Evolutionary conservation across 2,329 filamentous ascomycete genomes (phyloP).

Genomic region (Fusarium coffeatum): DNA sequence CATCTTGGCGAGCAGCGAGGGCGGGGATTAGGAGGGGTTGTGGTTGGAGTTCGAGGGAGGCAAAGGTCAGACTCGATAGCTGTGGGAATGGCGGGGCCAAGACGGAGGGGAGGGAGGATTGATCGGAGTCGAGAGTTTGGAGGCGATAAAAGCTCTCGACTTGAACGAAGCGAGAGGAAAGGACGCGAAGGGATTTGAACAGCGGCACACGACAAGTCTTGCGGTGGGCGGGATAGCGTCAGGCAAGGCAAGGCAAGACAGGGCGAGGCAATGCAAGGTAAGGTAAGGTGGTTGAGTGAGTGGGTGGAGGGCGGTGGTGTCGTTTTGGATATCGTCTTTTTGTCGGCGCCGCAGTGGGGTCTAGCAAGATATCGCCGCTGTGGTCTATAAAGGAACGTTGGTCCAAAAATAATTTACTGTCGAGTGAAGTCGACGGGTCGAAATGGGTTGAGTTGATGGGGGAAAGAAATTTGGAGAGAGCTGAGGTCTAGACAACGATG

Average conservation of each 20-base stretch:
- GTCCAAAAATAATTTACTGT: slow-evolving; percentile 30
- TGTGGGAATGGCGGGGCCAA: slow-evolving; percentile 40
- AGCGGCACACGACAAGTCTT: slow-evolving; percentile 39
- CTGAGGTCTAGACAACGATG: slow-evolving; percentile 11
- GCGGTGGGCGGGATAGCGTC: slow-evolving; percentile 35
- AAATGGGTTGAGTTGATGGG: not conserved
- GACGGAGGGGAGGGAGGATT: slow-evolving; percentile 34
- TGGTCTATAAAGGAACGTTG: slow-evolving; percentile 27
- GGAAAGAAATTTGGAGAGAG: not conserved
- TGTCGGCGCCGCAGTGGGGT: slow-evolving; percentile 42
- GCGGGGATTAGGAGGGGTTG: slow-evolving; percentile 44
- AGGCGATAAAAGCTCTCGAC: slow-evolving; percentile 25
- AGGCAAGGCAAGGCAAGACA: slow-evolving; percentile 15
- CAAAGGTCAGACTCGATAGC: slow-evolving; percentile 36
- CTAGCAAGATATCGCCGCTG: slow-evolving; percentile 38
- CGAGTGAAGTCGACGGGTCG: slow-evolving; percentile 16
- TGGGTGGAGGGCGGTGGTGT: slow-evolving; percentile 35
- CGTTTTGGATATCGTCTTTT: slow-evolving; percentile 44
- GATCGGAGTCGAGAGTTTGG: slow-evolving; percentile 26
- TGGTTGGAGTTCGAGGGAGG: slow-evolving; percentile 41
- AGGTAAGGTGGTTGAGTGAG: slow-evolving; percentile 23
- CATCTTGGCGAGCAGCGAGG: slow-evolving; percentile 73
- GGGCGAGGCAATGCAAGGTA: slow-evolving; percentile 9
- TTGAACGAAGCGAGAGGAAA: slow-evolving; percentile 5
- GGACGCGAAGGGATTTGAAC: slow-evolving; percentile 31